phyloP scores from a whole-genome alignment of 805 yeast genomes.

The Yarrowia sp. region DNA sequence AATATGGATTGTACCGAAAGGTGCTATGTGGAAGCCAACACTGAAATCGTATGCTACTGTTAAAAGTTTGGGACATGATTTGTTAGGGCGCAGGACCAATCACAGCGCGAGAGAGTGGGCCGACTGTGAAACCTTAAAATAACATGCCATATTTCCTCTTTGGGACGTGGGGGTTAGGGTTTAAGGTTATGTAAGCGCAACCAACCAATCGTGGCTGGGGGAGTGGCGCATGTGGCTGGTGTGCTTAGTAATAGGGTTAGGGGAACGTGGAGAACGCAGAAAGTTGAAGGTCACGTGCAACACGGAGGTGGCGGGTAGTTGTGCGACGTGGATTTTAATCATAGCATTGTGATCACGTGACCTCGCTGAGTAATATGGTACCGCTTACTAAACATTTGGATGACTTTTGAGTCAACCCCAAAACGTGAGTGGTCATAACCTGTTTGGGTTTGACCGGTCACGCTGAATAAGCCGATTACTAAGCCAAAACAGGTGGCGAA shows the following conservation, averaged over 20 bases:
- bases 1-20: conserved; percentile 24
- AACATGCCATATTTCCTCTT: background rate
- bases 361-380: background rate
- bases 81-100: conserved; percentile 19
- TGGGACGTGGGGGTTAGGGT: background rate
- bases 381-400: background rate
- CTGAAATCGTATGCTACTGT: conserved; percentile 16
- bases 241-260: background rate
- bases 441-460: background rate
- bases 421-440: conserved; percentile 18
- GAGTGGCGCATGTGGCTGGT: background rate
- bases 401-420: background rate
- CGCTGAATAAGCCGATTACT: background rate
- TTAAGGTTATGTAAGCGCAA: background rate
- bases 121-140: conserved; percentile 20
- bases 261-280: too few species aligned
- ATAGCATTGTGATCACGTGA: background rate
- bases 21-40: conserved; percentile 25
- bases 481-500: too few species aligned
- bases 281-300: too few species aligned
- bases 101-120: conserved; percentile 25
- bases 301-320: too few species aligned
- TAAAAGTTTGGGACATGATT: conserved; percentile 25
- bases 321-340: too few species aligned
- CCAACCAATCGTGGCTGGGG: background rate